Evolutionary conservation across 2,329 filamentous ascomycete genomes (phyloP), one percentile per base, ranked within the genome.

Genomic region (Metarhizium robertsii): DNA sequence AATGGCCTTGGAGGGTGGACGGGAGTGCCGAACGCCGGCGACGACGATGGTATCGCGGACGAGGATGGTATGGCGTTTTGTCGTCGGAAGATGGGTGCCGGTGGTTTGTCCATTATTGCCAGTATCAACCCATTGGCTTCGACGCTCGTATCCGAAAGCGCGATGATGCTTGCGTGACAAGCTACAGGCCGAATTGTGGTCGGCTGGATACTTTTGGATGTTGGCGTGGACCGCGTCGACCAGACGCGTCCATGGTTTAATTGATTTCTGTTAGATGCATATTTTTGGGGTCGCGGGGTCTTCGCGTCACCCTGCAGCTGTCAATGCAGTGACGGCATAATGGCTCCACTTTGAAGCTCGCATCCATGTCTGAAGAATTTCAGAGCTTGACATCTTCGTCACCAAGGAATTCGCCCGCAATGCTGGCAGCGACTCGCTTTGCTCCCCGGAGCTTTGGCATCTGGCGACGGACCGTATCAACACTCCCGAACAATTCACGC

Each of bases 11-110:
- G 81, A 48, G 91, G 88, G 68, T 94, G 88, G 47, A 84, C 82
- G 1, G 92, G 92, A 2, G 92, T 96, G 52, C 84, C 90, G 71
- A 96, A 96, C 45, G 87, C 90, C 8, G 92, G 90, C 20, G 91
- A 96, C 0, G 91, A 95, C 0, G 92, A 96, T 4, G 90, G 90
- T 58, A 94, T 84, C 46, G 81, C 79, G 52, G 87, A 84, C 3
- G 75, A 74, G 5, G 58, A 6, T 8, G 57, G 10, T 66, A 70
- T 46, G 70, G 67, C 29, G 61, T 65, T 66, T 65, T 67, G 63
- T 51, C 64, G 67, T 59, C 71, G 70, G 54, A 72, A 73, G 58
- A 73, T 66, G 52, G 67, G 66, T 36, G 69, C 66, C 54, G 71
- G 70, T 51, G 70, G 73, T 57, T 65, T 64, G 61, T 74, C 71